Base-by-base conservation (phyloP, 208 protist species). In the Leishmania arabica region DNA sequence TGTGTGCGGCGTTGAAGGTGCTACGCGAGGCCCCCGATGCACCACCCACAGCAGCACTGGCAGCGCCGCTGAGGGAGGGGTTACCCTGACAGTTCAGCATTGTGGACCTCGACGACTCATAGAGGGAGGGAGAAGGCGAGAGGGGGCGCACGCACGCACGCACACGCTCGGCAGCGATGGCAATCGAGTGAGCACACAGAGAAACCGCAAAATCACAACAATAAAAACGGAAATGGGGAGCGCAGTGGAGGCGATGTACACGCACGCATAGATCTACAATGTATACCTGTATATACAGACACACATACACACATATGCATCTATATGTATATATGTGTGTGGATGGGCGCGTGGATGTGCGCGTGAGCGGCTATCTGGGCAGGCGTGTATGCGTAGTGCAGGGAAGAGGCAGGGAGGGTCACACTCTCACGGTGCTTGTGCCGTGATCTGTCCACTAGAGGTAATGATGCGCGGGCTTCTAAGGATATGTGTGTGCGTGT, bases 1-100 rank as follows among this genome's bases (percentile, higher is more conserved):
- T 75, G n/a, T 77, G 78, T 0, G 75, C 56, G 7, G 72, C 65
- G n/a, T 88, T 64, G 71, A 87, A 87, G 70, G 51, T 53, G 31
- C 74, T n/a, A 45, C 73, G 73, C 21, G 51, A 62, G 31, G 31
- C 71, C n/a, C 15, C 31, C 13, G 71, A 21, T n/a, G 71, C 51
- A 15, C 15, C 34, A 21, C 31, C n/a, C 34, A n/a, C 53, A 66
- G 47, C 53, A 47, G 51, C 49, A 42, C n/a, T 45, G 71, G 31
- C 71, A 37, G 70, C 47, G 13, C 24, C 47, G 27, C 70, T 37
- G 47, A 56, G 70, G 13, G n/a, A 11, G 21, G 47, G 24, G 47
- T 31, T 42, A 13, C 2, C 47, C 27, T 60, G 47, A 45, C 7
- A 24, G 27, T 37, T 60, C 4, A 49, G 27, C 71, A 75, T 75